phyloP scores from a whole-genome alignment of 805 yeast species.

The Teunomyces lycoperdinae region DNA sequence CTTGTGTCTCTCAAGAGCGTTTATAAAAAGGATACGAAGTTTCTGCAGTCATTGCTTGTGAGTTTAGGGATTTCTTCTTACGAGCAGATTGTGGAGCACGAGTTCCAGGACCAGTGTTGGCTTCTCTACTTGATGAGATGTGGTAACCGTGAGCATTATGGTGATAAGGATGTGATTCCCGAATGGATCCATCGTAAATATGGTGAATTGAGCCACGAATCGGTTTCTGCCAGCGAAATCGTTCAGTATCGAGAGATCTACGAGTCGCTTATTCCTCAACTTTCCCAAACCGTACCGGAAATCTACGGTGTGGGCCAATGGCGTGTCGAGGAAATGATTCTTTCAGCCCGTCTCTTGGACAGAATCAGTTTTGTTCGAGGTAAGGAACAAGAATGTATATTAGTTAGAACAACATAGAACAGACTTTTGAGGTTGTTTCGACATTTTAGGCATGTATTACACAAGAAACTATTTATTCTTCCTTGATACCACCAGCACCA shows the following conservation, averaged over 20 bases:
- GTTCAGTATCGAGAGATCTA: conserved; percentile 53
- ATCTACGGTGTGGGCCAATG: conserved; percentile 51
- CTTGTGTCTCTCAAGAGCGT: conserved; percentile 56
- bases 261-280: conserved; percentile 49
- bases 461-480: conserved; percentile 49
- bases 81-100: conserved; percentile 48
- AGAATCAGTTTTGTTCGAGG: conserved; percentile 47
- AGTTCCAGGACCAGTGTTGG: conserved; percentile 56
- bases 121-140: conserved; percentile 63
- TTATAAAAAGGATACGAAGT: conserved; percentile 52
- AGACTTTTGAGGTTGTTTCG: too few species aligned
- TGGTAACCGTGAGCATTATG: conserved; percentile 41
- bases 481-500: conserved; percentile 87
- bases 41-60: conserved; percentile 52
- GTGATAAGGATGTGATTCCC: conserved; percentile 40
- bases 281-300: conserved; percentile 52
- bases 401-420: conserved; percentile 19
- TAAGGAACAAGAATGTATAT: conserved; percentile 41
- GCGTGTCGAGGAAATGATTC: conserved; percentile 46
- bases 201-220: conserved; percentile 33
- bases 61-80: conserved; percentile 56
- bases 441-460: too few species aligned
- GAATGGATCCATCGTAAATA: conserved; percentile 48
- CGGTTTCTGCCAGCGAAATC: conserved; percentile 51
- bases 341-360: conserved; percentile 54